Base-by-base conservation (phyloP, 176 grass and related monocot species). In the Rhynchospora breviuscula region DNA sequence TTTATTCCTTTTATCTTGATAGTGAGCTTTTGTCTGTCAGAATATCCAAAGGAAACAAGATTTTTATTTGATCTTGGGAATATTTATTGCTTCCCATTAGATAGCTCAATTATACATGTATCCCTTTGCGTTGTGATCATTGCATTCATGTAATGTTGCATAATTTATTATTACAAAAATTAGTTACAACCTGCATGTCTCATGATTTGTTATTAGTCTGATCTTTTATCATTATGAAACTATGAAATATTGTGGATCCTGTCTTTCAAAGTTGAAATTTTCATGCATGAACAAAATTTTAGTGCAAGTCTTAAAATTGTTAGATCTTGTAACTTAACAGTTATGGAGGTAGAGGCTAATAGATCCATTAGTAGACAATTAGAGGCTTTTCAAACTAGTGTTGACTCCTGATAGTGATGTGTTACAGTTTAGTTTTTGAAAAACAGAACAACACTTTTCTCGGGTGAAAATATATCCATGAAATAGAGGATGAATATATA, bases 251-350 rank as follows among this genome's bases (percentile, higher is more conserved):
- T 71, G 67, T 8, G 29, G 46, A 13, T 74, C 45, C 45, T 49
- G 2, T 67, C 47, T 74, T 51, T 45, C 70, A 74, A 74, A 74
- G 19, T 75, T 75, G 65, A 75, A 75, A 75, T 52, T 53, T 29
- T 21, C 21, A 53, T 52, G 8, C n/a, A 59, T 14, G 7, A 14
- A 8, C 35, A 40, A 2, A 40, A 40, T 40, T 40, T 40, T 40
- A 40, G 3, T 40, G 35, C 35, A 40, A 40, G 4, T 40, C 35
- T 40, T 40, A 40, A 40, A 40, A 40, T 40, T 40, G 4, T 5
- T 40, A 40, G 35, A 40, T 40, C 4, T 40, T 64, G 62, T 9
- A 63, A 23, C 25, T 5, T 10, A 64, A 64, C 10, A 21, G 26
- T 64, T 22, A 26, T 64, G 12, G 22, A 26, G 59, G 19, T 62